phyloP scores from a whole-genome alignment of 164 flowering plant species.

The Piper betle region DNA sequence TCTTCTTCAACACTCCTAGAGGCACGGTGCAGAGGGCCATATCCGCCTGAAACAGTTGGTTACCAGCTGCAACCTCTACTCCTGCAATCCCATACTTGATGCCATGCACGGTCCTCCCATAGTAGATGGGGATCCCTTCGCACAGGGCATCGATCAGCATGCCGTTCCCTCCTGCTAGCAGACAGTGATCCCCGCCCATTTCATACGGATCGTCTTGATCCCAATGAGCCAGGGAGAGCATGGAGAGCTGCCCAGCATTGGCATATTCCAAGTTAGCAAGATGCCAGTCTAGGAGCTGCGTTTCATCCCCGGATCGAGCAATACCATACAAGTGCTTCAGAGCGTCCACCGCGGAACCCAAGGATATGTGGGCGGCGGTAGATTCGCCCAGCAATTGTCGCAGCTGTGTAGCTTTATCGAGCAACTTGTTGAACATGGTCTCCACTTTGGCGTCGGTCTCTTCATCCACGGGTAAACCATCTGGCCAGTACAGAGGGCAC shows the following conservation, averaged over 20 bases:
- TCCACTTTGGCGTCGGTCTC: slow-evolving; percentile 64
- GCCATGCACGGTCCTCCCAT: slow-evolving; percentile 52
- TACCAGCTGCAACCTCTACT: slow-evolving; percentile 63
- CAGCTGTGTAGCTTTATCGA: slow-evolving; percentile 60
- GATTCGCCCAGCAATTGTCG: slow-evolving; percentile 59
- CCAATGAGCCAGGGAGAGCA: slow-evolving; percentile 84
- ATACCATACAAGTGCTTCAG: slow-evolving; percentile 58
- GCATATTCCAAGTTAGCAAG: slow-evolving; percentile 95
- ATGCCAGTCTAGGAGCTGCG: slow-evolving; percentile 88
- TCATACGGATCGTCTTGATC: slow-evolving; percentile 99
- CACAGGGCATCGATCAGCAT: slow-evolving; percentile 63
- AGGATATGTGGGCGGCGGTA: slow-evolving; percentile 40
- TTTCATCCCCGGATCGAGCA: slow-evolving; percentile 48
- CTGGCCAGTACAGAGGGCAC: slow-evolving; percentile 77
- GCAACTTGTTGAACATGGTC: slow-evolving; percentile 55
- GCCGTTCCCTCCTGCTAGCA: slow-evolving; percentile 89
- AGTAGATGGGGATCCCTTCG: slow-evolving; percentile 62
- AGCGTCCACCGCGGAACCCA: slow-evolving; percentile 69
- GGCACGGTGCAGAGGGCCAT: slow-evolving; percentile 88
- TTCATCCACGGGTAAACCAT: slow-evolving; percentile 50
- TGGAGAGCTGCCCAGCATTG: slow-evolving; percentile 80
- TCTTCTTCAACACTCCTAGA: slow-evolving; percentile 77
- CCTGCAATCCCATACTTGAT: slow-evolving; percentile 66
- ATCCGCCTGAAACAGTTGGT: slow-evolving; percentile 71
- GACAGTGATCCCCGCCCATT: slow-evolving; percentile 98